Conservation (phyloP, 1,284 basidiomycete species). For the Cystobasidiaceae sp. region DNA sequence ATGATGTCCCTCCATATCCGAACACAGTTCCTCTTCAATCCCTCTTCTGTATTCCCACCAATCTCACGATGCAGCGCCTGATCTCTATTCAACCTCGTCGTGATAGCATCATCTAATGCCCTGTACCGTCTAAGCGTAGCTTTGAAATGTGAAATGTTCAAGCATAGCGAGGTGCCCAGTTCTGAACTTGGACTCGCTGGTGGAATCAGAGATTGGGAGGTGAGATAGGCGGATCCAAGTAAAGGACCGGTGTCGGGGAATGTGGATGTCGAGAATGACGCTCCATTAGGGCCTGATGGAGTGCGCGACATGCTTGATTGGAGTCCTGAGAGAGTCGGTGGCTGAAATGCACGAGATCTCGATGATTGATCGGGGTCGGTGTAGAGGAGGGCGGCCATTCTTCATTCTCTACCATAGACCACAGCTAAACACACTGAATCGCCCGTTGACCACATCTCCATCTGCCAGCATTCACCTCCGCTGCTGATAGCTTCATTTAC, state of each 20-base stretch:
- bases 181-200: conserved; percentile 44
- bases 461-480: too few species aligned
- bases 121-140: conserved; percentile 24
- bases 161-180: conserved; percentile 35
- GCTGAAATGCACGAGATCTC: too few species aligned
- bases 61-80: conserved; percentile 16
- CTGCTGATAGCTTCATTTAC: too few species aligned
- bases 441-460: too few species aligned
- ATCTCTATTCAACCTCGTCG: conserved; percentile 27
- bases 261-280: too few species aligned
- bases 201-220: conserved; percentile 40
- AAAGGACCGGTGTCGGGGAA: conserved; percentile 8
- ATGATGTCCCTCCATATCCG: conserved; percentile 27
- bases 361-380: too few species aligned
- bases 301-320: too few species aligned
- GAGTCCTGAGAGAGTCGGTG: too few species aligned
- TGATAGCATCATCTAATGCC: conserved; percentile 28
- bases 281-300: too few species aligned
- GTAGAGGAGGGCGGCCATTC: too few species aligned
- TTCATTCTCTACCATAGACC: too few species aligned
- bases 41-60: conserved; percentile 19
- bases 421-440: too few species aligned
- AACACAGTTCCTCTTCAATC: conserved; percentile 10
- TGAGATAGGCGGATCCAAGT: conserved; percentile 27
- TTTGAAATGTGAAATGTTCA: conserved; percentile 27